These are phyloP conservation scores for Epichloe uncinata DNA, from an alignment of 2,329 filamentous ascomycete genomes.

Conservation along the genomic window DNA sequence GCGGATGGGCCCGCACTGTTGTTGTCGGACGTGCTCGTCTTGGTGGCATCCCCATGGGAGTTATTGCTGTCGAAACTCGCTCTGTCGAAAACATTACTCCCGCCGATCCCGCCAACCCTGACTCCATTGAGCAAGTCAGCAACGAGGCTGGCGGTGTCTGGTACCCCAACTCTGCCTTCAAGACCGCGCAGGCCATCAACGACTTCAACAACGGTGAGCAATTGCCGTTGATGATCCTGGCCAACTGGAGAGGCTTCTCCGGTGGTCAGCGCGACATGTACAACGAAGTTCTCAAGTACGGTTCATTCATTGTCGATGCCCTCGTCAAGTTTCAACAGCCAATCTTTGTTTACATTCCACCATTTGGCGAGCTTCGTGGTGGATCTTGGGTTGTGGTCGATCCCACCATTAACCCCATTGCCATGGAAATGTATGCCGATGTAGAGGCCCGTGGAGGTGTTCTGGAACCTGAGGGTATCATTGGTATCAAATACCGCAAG, in stretches of 20 bases:
- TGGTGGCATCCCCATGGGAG: constrained; percentile 94
- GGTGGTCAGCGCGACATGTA: constrained; percentile 99
- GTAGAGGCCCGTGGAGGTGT: constrained; percentile 92
- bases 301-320: constrained; percentile 96
- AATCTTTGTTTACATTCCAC: constrained; percentile 97
- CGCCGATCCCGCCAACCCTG: constrained; percentile 93
- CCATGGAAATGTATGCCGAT: constrained; percentile 99
- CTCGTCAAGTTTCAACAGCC: constrained; percentile 98
- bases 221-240: constrained; percentile 94
- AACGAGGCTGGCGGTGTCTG: constrained; percentile 97
- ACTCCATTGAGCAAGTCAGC: constrained; percentile 89
- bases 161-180: constrained; percentile 99
- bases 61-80: constrained; percentile 92
- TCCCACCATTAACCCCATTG: constrained; percentile 89
- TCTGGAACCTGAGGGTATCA: constrained; percentile 92
- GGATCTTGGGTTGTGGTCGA: constrained; percentile 99
- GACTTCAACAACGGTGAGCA: constrained; percentile 99
- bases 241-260: constrained; percentile 99
- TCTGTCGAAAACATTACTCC: constrained; percentile 94
- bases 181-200: constrained; percentile 96
- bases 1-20: constrained; percentile 93
- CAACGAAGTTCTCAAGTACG: constrained; percentile 99
- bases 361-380: constrained; percentile 90
- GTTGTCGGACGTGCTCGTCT: constrained; percentile 93
- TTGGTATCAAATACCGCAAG: constrained; percentile 96